Conservation (phyloP, 2,329 filamentous ascomycete genomes). For the Fusarium sp. region DNA sequence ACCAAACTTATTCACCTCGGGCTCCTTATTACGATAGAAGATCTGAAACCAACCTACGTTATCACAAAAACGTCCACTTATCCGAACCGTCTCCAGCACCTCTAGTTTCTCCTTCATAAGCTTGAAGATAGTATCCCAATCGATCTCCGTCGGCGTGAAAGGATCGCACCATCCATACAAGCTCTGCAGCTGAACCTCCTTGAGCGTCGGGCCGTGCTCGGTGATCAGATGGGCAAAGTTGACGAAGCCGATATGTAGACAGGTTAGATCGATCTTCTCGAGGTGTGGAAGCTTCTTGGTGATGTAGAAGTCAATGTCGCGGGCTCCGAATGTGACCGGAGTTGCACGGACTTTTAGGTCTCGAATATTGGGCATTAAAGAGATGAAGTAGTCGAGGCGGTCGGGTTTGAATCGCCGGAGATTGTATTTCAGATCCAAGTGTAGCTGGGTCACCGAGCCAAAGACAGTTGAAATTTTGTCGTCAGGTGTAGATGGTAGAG, state of each 20-base stretch:
- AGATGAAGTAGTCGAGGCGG: conserved; percentile 37
- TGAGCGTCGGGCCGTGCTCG: conserved; percentile 30
- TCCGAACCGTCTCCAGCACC: conserved; percentile 13
- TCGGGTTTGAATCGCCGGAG: conserved; percentile 24
- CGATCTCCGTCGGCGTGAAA: conserved; percentile 5
- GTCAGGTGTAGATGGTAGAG: conserved; percentile 16
- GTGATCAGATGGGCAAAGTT: conserved; percentile 32
- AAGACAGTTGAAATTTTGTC: conserved; percentile 14
- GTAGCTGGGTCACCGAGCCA: conserved; percentile 26
- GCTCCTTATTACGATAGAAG: conserved; percentile 10
- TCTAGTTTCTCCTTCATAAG: conserved; percentile 21
- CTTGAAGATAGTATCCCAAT: conserved; percentile 37
- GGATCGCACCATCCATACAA: conserved; percentile 23
- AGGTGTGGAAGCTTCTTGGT: conserved; percentile 35
- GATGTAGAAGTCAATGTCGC: conserved; percentile 31
- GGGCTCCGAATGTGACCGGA: conserved; percentile 3
- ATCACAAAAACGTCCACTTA: conserved; percentile 27
- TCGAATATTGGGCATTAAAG: conserved; percentile 36
- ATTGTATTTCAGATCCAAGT: conserved; percentile 15
- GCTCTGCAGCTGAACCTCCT: conserved; percentile 17
- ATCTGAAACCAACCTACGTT: conserved; percentile 31
- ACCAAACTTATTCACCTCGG: neutral
- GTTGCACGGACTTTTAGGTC: conserved; percentile 26
- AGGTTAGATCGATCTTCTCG: conserved; percentile 31
- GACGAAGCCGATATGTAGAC: conserved; percentile 28